Base-by-base conservation (phyloP, 2,329 filamentous ascomycete genomes). In the Dothideomycetes sp. region DNA sequence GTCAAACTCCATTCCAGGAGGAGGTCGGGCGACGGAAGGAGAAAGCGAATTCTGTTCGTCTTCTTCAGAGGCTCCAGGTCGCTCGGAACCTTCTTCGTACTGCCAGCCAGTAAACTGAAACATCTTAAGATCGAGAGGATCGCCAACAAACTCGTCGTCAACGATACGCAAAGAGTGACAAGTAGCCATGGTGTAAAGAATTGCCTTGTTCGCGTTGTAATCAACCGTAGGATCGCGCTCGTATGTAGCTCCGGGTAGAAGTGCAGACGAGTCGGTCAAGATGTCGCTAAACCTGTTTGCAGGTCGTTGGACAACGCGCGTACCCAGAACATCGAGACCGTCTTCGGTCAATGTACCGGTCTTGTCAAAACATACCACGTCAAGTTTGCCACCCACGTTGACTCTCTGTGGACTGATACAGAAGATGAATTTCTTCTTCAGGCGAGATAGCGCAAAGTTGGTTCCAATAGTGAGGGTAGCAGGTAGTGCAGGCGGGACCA, bases 341-440 rank as follows among this genome's bases (percentile, higher is more conserved):
- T 98, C 91, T 61, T 96, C 91, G 0, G 91, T 98, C 40, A 98
- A 67, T 0, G 91, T 98, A n/a, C 91, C 91, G 1, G 91, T 98
- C 65, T 98, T 98, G 64, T 98, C 91, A 49, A 98, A 98, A 62
- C 89, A 95, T 64, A 98, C 84, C 9, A 96, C 77, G 56, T 98
- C 91, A 4, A 98, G 67, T 61, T 96, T 96, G 35, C 93, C 91
- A 12, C 84, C 91, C 5, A 98, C 87, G 54, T 96, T 98, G 43
- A 98, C 89, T 53, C 91, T 77, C 56, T 98, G 91, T 0, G 93
- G 91, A 50, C 89, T 96, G 54, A 96, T 98, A 56, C 91, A 98
- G 57, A 94, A 98, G 25, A 98, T 95, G 30, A 87, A 75, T 59
- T 93, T 88, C 48, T 80, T 77, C 63, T 87, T 94, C 20, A 98